Percentiles rank a stretch among this genome's conserved stretches.
Conservation (phyloP, 108 stramenopile genomes). For the Poteriospumella lacustris region DNA sequence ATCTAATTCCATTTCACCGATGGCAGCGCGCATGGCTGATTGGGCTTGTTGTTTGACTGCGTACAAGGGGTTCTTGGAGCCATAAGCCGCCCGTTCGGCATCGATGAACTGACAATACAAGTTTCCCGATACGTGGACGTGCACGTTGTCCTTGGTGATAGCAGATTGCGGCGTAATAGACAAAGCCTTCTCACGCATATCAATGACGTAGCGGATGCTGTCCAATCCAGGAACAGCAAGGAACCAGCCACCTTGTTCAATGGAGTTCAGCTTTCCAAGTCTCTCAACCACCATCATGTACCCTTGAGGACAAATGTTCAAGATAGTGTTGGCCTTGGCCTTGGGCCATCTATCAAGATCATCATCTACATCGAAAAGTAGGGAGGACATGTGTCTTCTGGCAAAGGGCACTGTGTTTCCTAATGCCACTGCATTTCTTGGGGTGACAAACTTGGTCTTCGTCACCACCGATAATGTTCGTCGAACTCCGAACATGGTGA, state of each 20-base stretch:
- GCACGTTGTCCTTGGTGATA: slow-evolving; percentile 94
- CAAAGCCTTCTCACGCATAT: slow-evolving; percentile 85
- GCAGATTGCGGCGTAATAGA: slow-evolving; percentile 83
- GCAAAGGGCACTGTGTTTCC: too few relatives aligned
- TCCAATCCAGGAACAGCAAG: slow-evolving; percentile 86
- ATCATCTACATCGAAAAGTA: slow-evolving; percentile 3
- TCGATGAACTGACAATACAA: slow-evolving; percentile 58
- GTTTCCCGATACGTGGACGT: slow-evolving; percentile 74
- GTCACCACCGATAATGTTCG: too few relatives aligned
- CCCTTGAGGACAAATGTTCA: slow-evolving; percentile 86
- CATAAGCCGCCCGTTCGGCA: slow-evolving; percentile 69
- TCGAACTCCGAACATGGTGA: too few relatives aligned
- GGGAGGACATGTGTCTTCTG: background rate
- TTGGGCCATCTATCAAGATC: slow-evolving; percentile 63
- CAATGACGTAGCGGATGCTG: slow-evolving; percentile 82
- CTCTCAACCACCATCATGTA: slow-evolving; percentile 86
- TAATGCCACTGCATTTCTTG: too few relatives aligned
- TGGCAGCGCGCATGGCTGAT: slow-evolving; percentile 92
- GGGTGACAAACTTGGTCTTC: too few relatives aligned
- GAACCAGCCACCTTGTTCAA: slow-evolving; percentile 84
- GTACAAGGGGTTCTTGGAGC: slow-evolving; percentile 87
- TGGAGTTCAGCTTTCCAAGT: slow-evolving; percentile 74
- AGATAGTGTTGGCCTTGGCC: slow-evolving; percentile 72
- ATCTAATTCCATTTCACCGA: slow-evolving; percentile 97
- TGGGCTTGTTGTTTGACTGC: slow-evolving; percentile 90